Evolutionary conservation across 805 yeast genomes (phyloP).

Genomic region (Candida ortonii): DNA sequence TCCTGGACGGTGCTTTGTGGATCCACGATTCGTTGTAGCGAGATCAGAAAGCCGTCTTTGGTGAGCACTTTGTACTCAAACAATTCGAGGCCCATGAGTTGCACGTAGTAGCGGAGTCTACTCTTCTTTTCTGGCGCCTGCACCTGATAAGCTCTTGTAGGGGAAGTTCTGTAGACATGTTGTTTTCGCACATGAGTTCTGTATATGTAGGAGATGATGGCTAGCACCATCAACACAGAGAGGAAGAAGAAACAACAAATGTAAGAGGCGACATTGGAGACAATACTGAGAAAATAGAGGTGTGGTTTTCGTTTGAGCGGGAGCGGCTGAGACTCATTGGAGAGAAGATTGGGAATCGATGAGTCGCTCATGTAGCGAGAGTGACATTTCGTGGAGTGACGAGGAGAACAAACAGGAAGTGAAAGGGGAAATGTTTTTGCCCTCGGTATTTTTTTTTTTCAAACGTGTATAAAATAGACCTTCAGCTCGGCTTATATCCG

Average conservation of each 20-base stretch:
- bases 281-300: constrained; percentile 6
- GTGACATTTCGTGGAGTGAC: constrained; percentile 1
- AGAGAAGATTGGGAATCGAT: constrained; percentile 11
- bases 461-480: too few relatives aligned
- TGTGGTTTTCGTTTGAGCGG: constrained; percentile 14
- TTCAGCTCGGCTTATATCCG: too few relatives aligned
- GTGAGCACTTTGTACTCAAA: constrained; percentile 63
- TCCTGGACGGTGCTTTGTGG: constrained; percentile 35
- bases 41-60: constrained; percentile 74
- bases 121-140: constrained; percentile 30
- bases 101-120: constrained; percentile 65
- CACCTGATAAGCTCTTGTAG: constrained; percentile 25
- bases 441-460: too few relatives aligned
- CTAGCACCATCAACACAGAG: constrained; percentile 24
- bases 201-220: constrained; percentile 20
- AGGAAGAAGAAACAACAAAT: constrained; percentile 26
- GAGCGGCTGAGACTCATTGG: constrained; percentile 10
- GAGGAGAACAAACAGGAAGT: not conserved
- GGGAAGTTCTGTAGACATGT: constrained; percentile 7
- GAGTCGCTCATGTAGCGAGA: constrained; percentile 2
- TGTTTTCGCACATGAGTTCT: constrained; percentile 9
- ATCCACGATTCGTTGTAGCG: constrained; percentile 59
- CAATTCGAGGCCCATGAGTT: constrained; percentile 56
- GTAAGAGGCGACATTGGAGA: constrained; percentile 13
- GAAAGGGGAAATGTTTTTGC: not conserved